Evolutionary conservation across 768 basidiomycete genomes (phyloP).

Genomic region (Amanita subjunquillea): DNA sequence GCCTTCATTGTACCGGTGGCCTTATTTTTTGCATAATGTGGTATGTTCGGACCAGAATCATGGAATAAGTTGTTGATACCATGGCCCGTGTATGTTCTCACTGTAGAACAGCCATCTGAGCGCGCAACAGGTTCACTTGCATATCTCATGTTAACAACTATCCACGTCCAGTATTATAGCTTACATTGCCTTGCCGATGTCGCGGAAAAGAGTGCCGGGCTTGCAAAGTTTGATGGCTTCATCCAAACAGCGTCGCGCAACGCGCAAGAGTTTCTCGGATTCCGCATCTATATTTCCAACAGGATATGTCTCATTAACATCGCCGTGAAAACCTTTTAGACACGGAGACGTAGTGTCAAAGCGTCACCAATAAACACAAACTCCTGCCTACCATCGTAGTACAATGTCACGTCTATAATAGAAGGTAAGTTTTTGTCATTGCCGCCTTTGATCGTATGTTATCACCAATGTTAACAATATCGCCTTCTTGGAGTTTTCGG

Average conservation of each 20-base stretch:
- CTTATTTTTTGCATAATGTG: slow-evolving; percentile 93
- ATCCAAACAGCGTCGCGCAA: slow-evolving; percentile 76
- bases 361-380: background rate
- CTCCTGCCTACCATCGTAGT: slow-evolving; percentile 51
- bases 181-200: slow-evolving; percentile 80
- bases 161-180: slow-evolving; percentile 16
- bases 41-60: slow-evolving; percentile 64
- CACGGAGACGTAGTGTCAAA: background rate
- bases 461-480: slow-evolving; percentile 89
- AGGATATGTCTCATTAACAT: slow-evolving; percentile 89
- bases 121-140: slow-evolving; percentile 77
- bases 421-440: slow-evolving; percentile 1
- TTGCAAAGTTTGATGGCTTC: slow-evolving; percentile 89
- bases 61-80: slow-evolving; percentile 88
- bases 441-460: slow-evolving; percentile 2
- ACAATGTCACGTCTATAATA: slow-evolving; percentile 63
- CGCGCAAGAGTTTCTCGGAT: slow-evolving; percentile 70
- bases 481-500: slow-evolving; percentile 76
- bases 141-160: background rate
- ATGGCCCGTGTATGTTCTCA: slow-evolving; percentile 87
- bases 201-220: slow-evolving; percentile 84
- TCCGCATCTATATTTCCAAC: slow-evolving; percentile 82
- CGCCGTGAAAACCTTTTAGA: slow-evolving; percentile 72
- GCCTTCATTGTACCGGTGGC: slow-evolving; percentile 88
- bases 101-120: slow-evolving; percentile 78